Evolutionary conservation across 2,329 filamentous ascomycete genomes (phyloP).

Genomic region (Chalaropsis ovoidea): DNA sequence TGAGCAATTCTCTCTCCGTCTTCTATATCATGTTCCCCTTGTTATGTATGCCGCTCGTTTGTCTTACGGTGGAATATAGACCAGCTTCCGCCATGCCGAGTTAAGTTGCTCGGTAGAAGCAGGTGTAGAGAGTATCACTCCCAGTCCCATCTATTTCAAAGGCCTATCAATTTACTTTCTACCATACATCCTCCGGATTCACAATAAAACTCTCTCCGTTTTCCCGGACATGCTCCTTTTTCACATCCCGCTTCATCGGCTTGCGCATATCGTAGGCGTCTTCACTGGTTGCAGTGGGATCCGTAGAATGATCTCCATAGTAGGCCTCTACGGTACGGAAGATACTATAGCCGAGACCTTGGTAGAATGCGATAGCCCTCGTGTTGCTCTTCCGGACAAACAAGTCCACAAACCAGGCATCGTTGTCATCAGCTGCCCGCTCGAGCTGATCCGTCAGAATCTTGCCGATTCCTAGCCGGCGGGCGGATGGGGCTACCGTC

Average conservation of each 20-base stretch:
- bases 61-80: too few species aligned
- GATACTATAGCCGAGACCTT: slow-evolving; percentile 82
- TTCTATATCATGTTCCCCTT: too few species aligned
- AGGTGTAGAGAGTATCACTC: too few species aligned
- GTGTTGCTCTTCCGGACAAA: slow-evolving; percentile 85
- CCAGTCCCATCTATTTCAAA: neutral
- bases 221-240: slow-evolving; percentile 63
- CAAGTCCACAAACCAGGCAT: slow-evolving; percentile 91
- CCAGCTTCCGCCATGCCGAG: too few species aligned
- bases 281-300: slow-evolving; percentile 55
- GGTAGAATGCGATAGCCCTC: slow-evolving; percentile 80
- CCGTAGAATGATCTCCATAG: slow-evolving; percentile 72
- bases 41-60: too few species aligned
- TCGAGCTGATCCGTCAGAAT: slow-evolving; percentile 74
- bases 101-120: too few species aligned
- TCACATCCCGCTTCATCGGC: slow-evolving; percentile 68
- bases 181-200: slow-evolving; percentile 78
- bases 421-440: slow-evolving; percentile 65
- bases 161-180: neutral
- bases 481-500: slow-evolving; percentile 77
- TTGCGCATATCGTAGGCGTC: slow-evolving; percentile 98
- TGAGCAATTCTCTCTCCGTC: too few species aligned
- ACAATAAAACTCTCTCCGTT: slow-evolving; percentile 73
- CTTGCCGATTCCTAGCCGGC: slow-evolving; percentile 77
- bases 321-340: slow-evolving; percentile 84